phyloP scores from a whole-genome alignment of 331 rosid genomes.

The Acacia pycnantha region DNA sequence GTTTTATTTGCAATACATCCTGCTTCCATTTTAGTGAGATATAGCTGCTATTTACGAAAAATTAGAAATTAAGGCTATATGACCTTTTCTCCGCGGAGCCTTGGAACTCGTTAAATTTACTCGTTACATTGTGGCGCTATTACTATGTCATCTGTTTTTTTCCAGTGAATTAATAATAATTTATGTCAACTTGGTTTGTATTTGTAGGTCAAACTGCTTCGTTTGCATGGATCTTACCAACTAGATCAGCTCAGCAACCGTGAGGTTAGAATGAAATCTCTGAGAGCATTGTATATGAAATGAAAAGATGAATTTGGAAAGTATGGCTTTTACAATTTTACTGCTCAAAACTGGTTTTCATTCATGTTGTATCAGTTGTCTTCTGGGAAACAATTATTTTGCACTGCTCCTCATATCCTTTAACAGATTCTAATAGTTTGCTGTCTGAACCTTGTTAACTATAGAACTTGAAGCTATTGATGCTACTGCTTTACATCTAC shows the following conservation, averaged over 20 bases:
- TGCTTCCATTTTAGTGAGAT: no score
- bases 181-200: conserved; percentile 22
- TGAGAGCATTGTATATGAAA: conserved; percentile 12
- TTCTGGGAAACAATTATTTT: not conserved
- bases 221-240: conserved; percentile 88
- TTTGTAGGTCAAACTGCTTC: conserved; percentile 86
- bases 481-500: conserved; percentile 14
- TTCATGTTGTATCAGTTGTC: not conserved
- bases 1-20: no score
- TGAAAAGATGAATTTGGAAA: conserved; percentile 17
- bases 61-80: no score
- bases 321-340: conserved; percentile 18
- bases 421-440: not conserved
- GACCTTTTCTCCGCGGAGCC: no score
- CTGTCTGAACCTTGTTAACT: not conserved
- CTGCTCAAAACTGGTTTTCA: conserved; percentile 6
- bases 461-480: conserved; percentile 5
- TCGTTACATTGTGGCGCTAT: conserved; percentile 18
- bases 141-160: conserved; percentile 23
- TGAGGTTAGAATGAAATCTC: conserved; percentile 71
- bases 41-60: no score
- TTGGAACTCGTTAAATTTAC: no score
- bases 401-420: not conserved
- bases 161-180: conserved; percentile 18
- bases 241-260: conserved; percentile 79